Conservation (phyloP, 169 alveolate species). For the Eimeria praecox region DNA sequence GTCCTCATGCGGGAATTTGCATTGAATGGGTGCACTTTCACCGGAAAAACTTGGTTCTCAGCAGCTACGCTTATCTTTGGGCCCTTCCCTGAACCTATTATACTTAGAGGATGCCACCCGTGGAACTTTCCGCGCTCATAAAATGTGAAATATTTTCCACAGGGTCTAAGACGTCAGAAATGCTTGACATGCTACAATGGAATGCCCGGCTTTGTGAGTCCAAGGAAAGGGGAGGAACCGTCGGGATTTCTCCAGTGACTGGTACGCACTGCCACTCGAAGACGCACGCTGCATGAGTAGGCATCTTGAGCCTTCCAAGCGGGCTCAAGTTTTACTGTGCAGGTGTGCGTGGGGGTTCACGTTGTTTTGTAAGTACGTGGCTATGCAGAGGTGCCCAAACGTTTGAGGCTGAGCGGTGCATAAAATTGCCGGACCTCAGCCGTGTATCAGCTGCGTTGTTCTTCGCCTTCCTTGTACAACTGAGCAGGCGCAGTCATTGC, state of each 20-base stretch:
- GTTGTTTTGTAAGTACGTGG: neutral
- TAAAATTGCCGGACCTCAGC: neutral
- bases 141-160: neutral
- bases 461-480: neutral
- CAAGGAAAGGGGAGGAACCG: neutral
- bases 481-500: constrained; percentile 90
- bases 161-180: constrained; percentile 93
- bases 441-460: neutral
- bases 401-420: neutral
- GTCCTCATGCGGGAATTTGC: neutral
- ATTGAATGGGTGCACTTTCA: neutral
- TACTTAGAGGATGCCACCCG: neutral
- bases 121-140: neutral
- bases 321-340: neutral
- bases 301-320: neutral
- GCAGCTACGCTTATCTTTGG: neutral
- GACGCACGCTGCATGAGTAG: neutral
- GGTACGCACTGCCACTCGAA: constrained; percentile 5
- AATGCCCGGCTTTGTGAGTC: constrained; percentile 17
- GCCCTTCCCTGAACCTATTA: neutral
- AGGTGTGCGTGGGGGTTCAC: neutral
- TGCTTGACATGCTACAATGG: constrained; percentile 87
- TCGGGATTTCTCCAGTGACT: constrained; percentile 61
- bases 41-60: neutral
- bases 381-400: neutral